These are phyloP conservation scores for Hyaloscypha hepaticicola DNA, from an alignment of 495 filamentous ascomycete genomes.

Conservation along the genomic window DNA sequence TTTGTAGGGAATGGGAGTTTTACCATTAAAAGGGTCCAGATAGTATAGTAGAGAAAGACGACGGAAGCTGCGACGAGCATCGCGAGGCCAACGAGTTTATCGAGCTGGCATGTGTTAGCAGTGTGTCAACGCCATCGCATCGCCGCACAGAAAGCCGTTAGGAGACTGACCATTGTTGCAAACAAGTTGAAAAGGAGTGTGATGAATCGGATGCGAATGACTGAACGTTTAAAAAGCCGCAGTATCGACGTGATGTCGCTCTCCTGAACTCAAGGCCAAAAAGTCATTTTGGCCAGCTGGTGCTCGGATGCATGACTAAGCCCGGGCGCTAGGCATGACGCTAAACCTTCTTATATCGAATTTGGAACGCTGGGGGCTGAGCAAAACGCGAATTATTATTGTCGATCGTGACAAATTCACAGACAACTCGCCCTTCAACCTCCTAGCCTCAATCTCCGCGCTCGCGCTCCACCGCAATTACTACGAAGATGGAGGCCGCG, in stretches of 20 bases:
- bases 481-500: constrained; percentile 14
- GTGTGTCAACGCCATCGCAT: constrained; percentile 8
- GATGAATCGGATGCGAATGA: constrained; percentile 10
- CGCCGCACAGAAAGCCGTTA: neutral
- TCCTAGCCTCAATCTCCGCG: neutral
- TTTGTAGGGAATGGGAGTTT: constrained; percentile 3
- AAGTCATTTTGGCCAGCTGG: too few relatives aligned
- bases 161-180: constrained; percentile 30
- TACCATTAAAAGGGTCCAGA: constrained; percentile 98
- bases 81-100: constrained; percentile 90
- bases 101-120: constrained; percentile 60
- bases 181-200: constrained; percentile 25
- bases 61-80: constrained; percentile 95
- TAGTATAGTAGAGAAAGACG: constrained; percentile 98
- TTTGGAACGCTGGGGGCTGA: too few relatives aligned
- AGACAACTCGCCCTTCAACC: too few relatives aligned
- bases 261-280: neutral
- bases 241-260: neutral
- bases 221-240: constrained; percentile 2
- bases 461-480: neutral
- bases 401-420: too few relatives aligned
- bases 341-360: too few relatives aligned
- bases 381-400: too few relatives aligned
- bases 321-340: too few relatives aligned
- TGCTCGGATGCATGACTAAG: too few relatives aligned